Evolutionary conservation across 192 early-diverging fungal genomes (phyloP).

Genomic region (Coemansia sp.): DNA sequence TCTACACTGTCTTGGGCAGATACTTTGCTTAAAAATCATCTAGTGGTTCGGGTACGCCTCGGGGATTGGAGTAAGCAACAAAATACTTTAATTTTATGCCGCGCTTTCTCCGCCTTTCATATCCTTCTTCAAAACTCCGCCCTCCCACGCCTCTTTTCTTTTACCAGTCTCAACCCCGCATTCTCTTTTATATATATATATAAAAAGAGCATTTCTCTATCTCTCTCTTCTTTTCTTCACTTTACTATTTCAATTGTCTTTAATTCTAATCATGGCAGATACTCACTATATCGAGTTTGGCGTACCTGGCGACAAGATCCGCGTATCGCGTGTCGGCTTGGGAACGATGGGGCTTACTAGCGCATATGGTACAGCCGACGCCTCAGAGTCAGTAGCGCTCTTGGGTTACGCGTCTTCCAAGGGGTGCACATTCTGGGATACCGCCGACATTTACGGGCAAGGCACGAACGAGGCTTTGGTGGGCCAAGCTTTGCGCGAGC

Average conservation of each 20-base stretch:
- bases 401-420: slow-evolving; percentile 57
- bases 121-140: too few relatives aligned
- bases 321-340: slow-evolving; percentile 37
- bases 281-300: slow-evolving; percentile 29
- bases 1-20: too few relatives aligned
- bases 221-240: not conserved
- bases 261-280: not conserved
- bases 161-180: not conserved
- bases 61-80: too few relatives aligned
- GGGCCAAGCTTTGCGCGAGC: slow-evolving; percentile 44
- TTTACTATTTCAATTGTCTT: not conserved
- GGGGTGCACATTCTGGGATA: slow-evolving; percentile 64
- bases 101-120: too few relatives aligned
- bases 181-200: not conserved
- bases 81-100: too few relatives aligned
- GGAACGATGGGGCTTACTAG: slow-evolving; percentile 40
- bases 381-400: slow-evolving; percentile 37
- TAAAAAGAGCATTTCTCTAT: not conserved
- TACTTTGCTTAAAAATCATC: too few relatives aligned
- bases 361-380: slow-evolving; percentile 41
- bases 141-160: too few relatives aligned
- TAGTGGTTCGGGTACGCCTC: too few relatives aligned
- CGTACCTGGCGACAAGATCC: slow-evolving; percentile 26
- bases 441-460: slow-evolving; percentile 60
- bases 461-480: slow-evolving; percentile 63